Base-by-base conservation (phyloP, 2,329 filamentous ascomycete species). In the Phialophora chinensis region DNA sequence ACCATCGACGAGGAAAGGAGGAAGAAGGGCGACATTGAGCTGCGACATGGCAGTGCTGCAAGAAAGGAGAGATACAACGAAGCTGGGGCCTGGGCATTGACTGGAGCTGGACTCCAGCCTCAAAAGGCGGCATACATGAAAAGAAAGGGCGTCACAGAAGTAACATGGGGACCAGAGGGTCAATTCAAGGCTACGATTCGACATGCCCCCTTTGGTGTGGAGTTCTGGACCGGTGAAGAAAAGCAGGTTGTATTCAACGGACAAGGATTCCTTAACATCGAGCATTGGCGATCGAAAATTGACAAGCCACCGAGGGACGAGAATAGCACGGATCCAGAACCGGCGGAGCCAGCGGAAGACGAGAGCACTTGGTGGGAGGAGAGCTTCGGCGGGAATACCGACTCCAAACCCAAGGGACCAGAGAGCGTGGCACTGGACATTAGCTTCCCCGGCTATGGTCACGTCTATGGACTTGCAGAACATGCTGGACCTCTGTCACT, bases 351-450 rank as follows among this genome's bases (percentile, higher is more conserved):
- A 11, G 84, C 83, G 14, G 87, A 90, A 70, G 91, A 95, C 71
- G 91, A 97, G 76, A 91, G 89, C 79, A 97, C 93, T 3, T 97
- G 93, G 92, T 99, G 95, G 95, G 95, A 99, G 6, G 95, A 99
- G 81, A 87, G 86, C 0, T 99, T 99, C 78, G 94, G 94, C 70
- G 93, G 94, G 68, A 96, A 95, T 77, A 98, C 93, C 0, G 95
- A 99, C 78, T 87, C 90, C 4, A 99, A 99, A 80, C 94, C 95
- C n/a, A 88, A 89, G 74, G 95, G 95, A 1, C 95, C 95, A 0
- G 95, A 99, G 79, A 95, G 93, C 76, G 85, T 99, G 53, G 93
- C 87, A 14, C 80, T 99, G 66, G 95, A 99, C 76, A 94, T 99
- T 73, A 89, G 90, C 0, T 99, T 99, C 79, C 88, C 91, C 1